A percentile compares a stretch with the other conserved stretches of the same genome.
Evolutionary conservation across 2,329 filamentous ascomycete species (phyloP).

Genomic region (Canariomyces notabilis): DNA sequence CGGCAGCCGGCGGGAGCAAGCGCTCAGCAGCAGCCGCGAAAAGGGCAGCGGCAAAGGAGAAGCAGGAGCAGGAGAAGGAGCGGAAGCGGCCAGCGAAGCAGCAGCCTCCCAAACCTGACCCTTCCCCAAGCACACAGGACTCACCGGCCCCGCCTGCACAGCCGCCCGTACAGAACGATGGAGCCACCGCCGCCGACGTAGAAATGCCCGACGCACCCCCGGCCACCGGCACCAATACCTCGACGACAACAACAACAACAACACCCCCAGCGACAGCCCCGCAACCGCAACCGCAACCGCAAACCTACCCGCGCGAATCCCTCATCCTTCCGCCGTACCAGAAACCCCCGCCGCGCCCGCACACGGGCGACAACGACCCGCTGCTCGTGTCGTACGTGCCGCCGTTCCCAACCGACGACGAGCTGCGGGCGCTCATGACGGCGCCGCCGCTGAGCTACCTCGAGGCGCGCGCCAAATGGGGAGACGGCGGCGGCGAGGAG

Average conservation of each 20-base stretch:
- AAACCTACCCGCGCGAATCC: conserved; percentile 27
- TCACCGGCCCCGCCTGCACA: conserved; percentile 4
- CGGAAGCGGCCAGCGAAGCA: conserved; percentile 15
- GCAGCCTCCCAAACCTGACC: conserved; percentile 1
- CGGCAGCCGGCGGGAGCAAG: conserved; percentile 15
- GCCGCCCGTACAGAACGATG: conserved; percentile 3
- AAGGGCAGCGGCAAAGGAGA: conserved; percentile 18
- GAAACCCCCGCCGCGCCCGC: conserved; percentile 32
- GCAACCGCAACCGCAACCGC: conserved; percentile 10
- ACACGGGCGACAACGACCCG: conserved; percentile 50
- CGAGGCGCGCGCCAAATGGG: conserved; percentile 51
- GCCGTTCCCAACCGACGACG: conserved; percentile 50
- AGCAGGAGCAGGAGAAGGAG: conserved; percentile 15
- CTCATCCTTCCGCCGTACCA: conserved; percentile 34
- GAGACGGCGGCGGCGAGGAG: conserved; percentile 26
- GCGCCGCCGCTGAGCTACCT: conserved; percentile 63
- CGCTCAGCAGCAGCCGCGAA: conserved; percentile 20
- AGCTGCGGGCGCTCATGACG: conserved; percentile 59
- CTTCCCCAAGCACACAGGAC: neutral
- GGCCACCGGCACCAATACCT: conserved; percentile 11
- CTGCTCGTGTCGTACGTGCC: conserved; percentile 57
- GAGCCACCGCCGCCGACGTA: conserved; percentile 17
- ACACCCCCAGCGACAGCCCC: neutral
- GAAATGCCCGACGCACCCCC: conserved; percentile 37
- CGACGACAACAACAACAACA: neutral